Conservation (phyloP, 257 asterid genomes). For the Ajuga chamaepitys region DNA sequence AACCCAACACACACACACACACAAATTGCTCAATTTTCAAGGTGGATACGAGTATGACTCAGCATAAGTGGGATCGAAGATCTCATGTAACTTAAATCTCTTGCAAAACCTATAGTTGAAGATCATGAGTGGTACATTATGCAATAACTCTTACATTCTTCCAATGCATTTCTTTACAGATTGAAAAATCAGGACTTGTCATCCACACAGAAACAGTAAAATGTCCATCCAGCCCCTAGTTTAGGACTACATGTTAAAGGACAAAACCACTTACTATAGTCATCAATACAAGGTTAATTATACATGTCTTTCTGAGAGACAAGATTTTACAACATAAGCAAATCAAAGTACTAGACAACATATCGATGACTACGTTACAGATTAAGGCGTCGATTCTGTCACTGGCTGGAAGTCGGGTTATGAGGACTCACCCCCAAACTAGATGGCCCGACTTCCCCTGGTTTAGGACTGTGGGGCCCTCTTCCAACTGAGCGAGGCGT, state of each 20-base stretch:
- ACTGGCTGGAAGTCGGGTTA: slow-evolving; percentile 19
- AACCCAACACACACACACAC: no score
- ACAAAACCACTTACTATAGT: background rate
- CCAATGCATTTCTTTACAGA: background rate
- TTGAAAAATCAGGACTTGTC: no score
- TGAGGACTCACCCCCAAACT: slow-evolving; percentile 49
- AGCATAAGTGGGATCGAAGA: no score
- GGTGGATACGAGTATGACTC: no score
- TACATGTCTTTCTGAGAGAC: slow-evolving; percentile 14
- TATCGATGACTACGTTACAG: background rate
- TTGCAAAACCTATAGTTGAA: background rate
- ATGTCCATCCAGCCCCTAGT: no score
- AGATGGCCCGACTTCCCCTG: slow-evolving; percentile 42
- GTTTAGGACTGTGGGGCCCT: slow-evolving; percentile 45
- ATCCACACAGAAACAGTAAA: no score
- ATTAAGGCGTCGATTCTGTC: background rate
- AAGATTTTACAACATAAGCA: slow-evolving; percentile 21
- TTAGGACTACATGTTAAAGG: no score
- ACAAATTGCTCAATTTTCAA: no score
- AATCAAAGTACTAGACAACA: slow-evolving; percentile 1
- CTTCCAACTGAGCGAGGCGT: slow-evolving; percentile 30
- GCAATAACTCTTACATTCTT: background rate
- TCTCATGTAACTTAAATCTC: no score
- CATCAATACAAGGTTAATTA: slow-evolving; percentile 16
- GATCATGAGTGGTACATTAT: background rate